These are phyloP conservation scores for Mycena amicta DNA, from an alignment of 768 basidiomycete genomes.

Conservation along the genomic window DNA sequence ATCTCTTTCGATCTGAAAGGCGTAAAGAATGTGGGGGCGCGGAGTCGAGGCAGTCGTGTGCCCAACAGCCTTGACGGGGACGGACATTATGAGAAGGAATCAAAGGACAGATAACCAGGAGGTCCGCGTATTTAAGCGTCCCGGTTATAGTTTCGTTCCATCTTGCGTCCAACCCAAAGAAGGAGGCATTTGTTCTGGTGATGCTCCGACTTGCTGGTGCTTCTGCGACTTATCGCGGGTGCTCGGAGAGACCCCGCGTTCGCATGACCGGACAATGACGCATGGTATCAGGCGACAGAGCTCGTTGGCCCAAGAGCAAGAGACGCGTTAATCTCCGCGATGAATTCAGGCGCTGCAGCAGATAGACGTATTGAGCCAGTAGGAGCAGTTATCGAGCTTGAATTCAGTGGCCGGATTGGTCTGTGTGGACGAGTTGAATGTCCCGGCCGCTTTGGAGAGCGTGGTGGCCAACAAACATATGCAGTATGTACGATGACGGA, in stretches of 20 bases:
- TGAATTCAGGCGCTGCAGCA: too few species aligned
- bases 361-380: background rate
- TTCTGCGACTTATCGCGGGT: background rate
- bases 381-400: background rate
- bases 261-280: background rate
- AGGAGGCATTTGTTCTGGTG: background rate
- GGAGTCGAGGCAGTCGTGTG: slow-evolving; percentile 52
- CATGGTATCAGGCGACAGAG: background rate
- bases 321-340: too few species aligned
- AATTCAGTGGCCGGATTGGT: background rate
- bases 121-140: background rate
- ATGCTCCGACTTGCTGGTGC: background rate
- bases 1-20: slow-evolving; percentile 36
- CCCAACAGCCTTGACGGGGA: slow-evolving; percentile 35
- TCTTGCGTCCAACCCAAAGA: background rate
- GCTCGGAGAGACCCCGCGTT: background rate
- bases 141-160: background rate
- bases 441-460: background rate
- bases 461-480: background rate
- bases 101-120: background rate
- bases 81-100: background rate
- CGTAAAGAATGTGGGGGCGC: slow-evolving; percentile 52
- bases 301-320: too few species aligned
- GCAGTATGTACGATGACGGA: background rate
- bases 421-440: background rate